Base-by-base conservation (phyloP, 495 filamentous ascomycete genomes). In the Neurospora pannonica region DNA sequence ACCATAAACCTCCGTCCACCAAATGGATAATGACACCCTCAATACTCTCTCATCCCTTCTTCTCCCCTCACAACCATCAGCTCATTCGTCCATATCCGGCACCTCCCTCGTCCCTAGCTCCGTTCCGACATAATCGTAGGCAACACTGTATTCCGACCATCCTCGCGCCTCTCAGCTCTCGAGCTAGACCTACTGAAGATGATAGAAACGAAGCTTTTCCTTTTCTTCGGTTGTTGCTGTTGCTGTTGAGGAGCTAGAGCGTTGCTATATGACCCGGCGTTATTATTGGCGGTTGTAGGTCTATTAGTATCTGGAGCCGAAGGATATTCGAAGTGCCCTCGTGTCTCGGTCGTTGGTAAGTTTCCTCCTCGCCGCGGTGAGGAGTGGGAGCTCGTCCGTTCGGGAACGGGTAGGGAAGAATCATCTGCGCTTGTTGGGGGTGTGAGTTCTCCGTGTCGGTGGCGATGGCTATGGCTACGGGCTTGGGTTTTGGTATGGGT, bases 131-230 rank as follows among this genome's bases (percentile, higher is more conserved):
- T 67, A 9, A 67, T 67, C 28, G 54, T 67, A 9, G 54, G 54
- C 28, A 67, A 34, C 24, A 60, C 11, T 2, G 54, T 8, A 34
- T 31, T 67, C 2, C 54, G 54, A 9, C 54, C 28, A 67, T 67
- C 54, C 54, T 62, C 54, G 6, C 54, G 54, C 28, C 54, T 2
- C 31, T 67, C 54, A 34, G 54, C 54, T 67, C 54, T 67, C 7
- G 54, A 67, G 19, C 62, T 67, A 40, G 81, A 82, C 71, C 82
- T 80, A 19, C 82, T 81, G 77, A 89, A 88, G 19, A 85, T 77
- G 15, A 82, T 80, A 11, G 83, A 79, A 40, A 89, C 82, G 73
- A 89, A 87, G 73, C 88, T 90, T 81, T 83, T 88, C 77, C 85
- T 79, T 76, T 82, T 83, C 73, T 79, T 85, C 54, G 84, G 78